Conservation (phyloP, 1,284 basidiomycete species). For the Tylopilus sp. region DNA sequence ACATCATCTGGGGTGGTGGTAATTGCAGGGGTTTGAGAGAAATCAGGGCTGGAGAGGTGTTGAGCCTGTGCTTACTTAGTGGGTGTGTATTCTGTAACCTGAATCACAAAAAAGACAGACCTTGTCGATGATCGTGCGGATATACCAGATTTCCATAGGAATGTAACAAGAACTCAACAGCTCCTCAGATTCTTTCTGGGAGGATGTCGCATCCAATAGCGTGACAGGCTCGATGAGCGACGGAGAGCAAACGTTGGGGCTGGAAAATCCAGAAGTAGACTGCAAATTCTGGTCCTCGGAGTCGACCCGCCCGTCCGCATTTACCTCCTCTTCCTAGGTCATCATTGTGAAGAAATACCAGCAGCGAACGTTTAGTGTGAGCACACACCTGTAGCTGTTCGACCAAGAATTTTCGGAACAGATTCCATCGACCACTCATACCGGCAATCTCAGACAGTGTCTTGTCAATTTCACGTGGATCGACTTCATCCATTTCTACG, state of each 20-base stretch:
- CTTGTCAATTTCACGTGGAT: constrained; percentile 88
- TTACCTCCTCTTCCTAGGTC: constrained; percentile 22
- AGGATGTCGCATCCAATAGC: constrained; percentile 46
- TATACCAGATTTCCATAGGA: constrained; percentile 91
- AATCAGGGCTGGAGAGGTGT: constrained; percentile 61
- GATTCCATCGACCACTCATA: constrained; percentile 87
- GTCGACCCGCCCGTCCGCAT: constrained; percentile 1
- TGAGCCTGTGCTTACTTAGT: constrained; percentile 51
- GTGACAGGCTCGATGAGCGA: constrained; percentile 14
- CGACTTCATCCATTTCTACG: constrained; percentile 62
- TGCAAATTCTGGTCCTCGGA: constrained; percentile 1
- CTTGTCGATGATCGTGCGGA: constrained; percentile 84
- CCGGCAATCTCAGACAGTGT: constrained; percentile 81
- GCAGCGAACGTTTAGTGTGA: background rate
- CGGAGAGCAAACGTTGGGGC: background rate
- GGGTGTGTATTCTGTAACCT: constrained; percentile 1
- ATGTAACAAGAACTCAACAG: constrained; percentile 75
- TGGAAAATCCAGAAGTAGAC: background rate
- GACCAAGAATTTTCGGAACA: constrained; percentile 85
- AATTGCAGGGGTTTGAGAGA: constrained; percentile 53
- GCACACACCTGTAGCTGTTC: constrained; percentile 58
- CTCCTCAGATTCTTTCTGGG: constrained; percentile 60
- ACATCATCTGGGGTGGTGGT: constrained; percentile 87
- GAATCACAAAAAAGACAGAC: constrained; percentile 36
- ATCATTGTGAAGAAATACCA: constrained; percentile 2